Percentiles rank a stretch among this genome's conserved stretches.
Evolutionary conservation across 1,284 basidiomycete genomes (phyloP).

Genomic region (Naganishia albida): DNA sequence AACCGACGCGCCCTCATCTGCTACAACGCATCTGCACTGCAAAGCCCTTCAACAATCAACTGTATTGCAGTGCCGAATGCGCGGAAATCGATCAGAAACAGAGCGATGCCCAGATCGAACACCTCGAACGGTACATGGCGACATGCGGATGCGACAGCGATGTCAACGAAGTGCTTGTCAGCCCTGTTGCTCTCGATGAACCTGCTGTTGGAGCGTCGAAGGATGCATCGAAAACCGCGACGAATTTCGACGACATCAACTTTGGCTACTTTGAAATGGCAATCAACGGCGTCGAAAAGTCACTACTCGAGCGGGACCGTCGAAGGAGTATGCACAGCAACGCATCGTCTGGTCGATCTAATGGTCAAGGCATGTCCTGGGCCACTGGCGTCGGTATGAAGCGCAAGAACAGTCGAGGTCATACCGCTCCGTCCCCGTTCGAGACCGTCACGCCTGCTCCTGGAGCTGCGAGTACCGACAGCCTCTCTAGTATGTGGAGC

Average conservation of each 20-base stretch:
- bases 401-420: conserved; percentile 24
- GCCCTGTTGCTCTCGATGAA: conserved; percentile 8
- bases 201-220: not conserved
- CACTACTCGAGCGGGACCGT: conserved; percentile 24
- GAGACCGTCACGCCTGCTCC: conserved; percentile 8
- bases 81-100: conserved; percentile 22
- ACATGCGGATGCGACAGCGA: conserved; percentile 13
- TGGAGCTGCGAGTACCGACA: conserved; percentile 24
- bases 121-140: conserved; percentile 26
- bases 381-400: conserved; percentile 14
- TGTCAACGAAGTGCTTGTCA: conserved; percentile 18
- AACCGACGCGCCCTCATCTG: conserved; percentile 17
- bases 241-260: conserved; percentile 17
- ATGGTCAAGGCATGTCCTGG: conserved; percentile 14
- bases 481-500: conserved; percentile 30
- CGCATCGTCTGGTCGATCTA: not conserved
- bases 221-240: not conserved
- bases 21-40: not conserved
- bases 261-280: conserved; percentile 33
- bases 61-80: conserved; percentile 27
- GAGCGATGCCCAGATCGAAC: conserved; percentile 22
- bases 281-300: conserved; percentile 20
- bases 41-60: conserved; percentile 18
- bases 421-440: conserved; percentile 7
- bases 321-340: conserved; percentile 20